These are phyloP conservation scores for Mucuna pruriens DNA, from an alignment of 306 rosid genomes.

Conservation along the genomic window DNA sequence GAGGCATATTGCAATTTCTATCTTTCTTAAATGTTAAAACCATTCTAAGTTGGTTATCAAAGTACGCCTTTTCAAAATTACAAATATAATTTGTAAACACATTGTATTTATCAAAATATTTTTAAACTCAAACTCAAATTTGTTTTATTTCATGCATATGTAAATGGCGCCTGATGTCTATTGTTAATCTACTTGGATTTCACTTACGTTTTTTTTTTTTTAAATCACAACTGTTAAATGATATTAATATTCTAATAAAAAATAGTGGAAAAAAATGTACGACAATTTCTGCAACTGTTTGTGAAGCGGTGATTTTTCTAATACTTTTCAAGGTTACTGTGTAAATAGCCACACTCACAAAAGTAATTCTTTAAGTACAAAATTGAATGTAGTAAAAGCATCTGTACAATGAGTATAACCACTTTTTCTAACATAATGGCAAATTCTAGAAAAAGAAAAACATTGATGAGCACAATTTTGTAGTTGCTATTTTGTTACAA, in stretches of 20 bases:
- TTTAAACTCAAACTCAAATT: neutral
- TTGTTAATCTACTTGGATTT: neutral
- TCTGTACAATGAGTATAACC: neutral
- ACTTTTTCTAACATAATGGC: neutral
- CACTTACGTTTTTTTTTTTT: neutral
- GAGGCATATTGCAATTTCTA: neutral
- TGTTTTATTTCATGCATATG: slow-evolving; percentile 2
- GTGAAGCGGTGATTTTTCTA: neutral
- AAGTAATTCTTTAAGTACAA: neutral
- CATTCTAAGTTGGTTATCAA: neutral
- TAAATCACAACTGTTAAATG: neutral
- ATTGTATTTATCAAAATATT: neutral
- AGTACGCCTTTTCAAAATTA: neutral
- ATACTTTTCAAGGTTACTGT: neutral
- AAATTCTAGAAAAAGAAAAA: neutral
- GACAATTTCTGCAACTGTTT: neutral
- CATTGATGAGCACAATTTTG: neutral
- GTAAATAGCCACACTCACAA: neutral
- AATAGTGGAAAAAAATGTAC: neutral
- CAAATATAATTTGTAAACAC: neutral
- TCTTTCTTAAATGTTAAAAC: neutral
- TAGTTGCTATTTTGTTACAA: neutral
- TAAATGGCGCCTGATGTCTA: slow-evolving; percentile 2
- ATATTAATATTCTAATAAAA: neutral
- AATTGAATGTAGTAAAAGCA: neutral